Conservation (phyloP, 2,329 filamentous ascomycete genomes). For the Bipolaris zeicola region DNA sequence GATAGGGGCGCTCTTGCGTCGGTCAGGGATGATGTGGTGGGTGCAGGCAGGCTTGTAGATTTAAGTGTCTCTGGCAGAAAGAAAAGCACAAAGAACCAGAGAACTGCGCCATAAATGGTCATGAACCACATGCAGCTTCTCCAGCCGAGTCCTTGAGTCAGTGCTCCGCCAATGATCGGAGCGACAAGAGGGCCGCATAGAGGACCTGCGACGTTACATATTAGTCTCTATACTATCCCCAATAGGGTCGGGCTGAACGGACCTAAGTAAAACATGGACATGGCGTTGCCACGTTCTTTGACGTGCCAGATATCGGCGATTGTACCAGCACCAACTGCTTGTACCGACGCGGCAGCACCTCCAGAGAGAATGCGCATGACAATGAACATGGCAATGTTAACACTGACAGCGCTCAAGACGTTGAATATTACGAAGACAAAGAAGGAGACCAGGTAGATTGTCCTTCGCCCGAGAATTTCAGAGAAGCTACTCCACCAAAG, state of each 20-base stretch:
- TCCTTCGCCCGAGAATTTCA: background rate
- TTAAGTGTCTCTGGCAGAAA: background rate
- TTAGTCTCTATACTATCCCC: background rate
- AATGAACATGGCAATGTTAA: conserved; percentile 35
- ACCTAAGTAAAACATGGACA: background rate
- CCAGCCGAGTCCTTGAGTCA: background rate
- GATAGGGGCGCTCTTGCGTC: too few species aligned
- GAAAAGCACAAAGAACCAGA: background rate
- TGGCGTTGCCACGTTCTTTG: conserved; percentile 7
- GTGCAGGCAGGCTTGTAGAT: too few species aligned
- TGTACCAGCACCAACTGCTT: conserved; percentile 46
- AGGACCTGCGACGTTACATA: background rate
- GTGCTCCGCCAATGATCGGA: background rate
- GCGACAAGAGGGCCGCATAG: background rate
- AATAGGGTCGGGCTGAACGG: background rate
- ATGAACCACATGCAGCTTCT: background rate
- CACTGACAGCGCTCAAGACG: conserved; percentile 35
- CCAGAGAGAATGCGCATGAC: conserved; percentile 42
- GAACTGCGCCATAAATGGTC: background rate
- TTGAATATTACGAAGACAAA: conserved; percentile 38
- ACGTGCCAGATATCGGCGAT: conserved; percentile 48
- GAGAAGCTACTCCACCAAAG: background rate
- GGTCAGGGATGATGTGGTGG: too few species aligned
- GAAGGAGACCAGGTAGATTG: background rate
- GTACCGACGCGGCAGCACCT: conserved; percentile 44